phyloP scores from a whole-genome alignment of 768 basidiomycete genomes.

The Phanerochaete sordida region DNA sequence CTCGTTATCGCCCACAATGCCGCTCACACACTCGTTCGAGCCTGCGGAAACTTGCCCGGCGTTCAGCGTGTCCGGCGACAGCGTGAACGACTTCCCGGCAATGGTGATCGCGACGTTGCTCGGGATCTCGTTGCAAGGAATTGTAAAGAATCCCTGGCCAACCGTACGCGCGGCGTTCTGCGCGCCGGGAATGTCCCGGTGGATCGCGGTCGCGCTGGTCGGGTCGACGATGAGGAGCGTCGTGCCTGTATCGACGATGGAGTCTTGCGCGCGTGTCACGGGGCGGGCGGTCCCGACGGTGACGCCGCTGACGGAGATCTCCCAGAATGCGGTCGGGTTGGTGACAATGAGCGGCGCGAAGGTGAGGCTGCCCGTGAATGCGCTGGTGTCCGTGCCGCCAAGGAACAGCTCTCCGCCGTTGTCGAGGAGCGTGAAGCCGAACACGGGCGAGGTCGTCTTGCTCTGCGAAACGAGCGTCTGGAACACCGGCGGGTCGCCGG shows the following conservation, averaged over 20 bases:
- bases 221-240: conserved; percentile 30
- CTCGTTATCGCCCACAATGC: conserved; percentile 21
- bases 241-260: conserved; percentile 36
- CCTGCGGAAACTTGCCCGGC: conserved; percentile 33
- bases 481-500: conserved; percentile 23
- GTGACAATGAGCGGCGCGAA: conserved; percentile 31
- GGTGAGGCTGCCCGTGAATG: conserved; percentile 44
- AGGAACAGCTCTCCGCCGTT: conserved; percentile 48
- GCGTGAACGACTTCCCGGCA: conserved; percentile 33
- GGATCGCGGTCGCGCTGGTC: conserved; percentile 16
- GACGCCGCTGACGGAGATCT: conserved; percentile 16
- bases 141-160: conserved; percentile 32
- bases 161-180: not conserved
- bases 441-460: conserved; percentile 32
- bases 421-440: conserved; percentile 46
- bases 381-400: conserved; percentile 45
- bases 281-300: conserved; percentile 7
- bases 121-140: conserved; percentile 30
- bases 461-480: conserved; percentile 40
- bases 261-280: not conserved
- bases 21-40: conserved; percentile 34
- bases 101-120: conserved; percentile 32
- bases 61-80: conserved; percentile 37
- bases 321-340: conserved; percentile 22
- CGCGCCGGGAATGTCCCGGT: not conserved